These are phyloP conservation scores for Fusarium nisikadoi DNA, from an alignment of 2,329 filamentous ascomycete species.

Conservation along the genomic window DNA sequence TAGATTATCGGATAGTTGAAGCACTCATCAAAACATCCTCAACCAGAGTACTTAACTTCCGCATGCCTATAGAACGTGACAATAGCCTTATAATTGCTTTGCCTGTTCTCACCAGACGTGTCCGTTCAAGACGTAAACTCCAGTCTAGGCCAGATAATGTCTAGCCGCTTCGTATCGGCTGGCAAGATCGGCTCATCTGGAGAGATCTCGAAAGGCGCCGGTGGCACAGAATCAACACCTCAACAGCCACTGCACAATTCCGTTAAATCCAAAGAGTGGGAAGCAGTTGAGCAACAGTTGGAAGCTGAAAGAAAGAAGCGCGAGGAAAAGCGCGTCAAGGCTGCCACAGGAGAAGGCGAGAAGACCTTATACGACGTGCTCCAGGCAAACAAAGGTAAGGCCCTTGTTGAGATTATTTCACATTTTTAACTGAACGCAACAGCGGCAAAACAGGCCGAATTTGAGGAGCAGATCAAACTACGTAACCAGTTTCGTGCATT, in stretches of 20 bases:
- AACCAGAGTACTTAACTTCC: neutral
- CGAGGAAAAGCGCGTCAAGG: constrained; percentile 59
- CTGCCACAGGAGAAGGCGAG: constrained; percentile 56
- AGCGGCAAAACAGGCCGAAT: constrained; percentile 85
- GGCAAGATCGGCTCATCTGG: constrained; percentile 57
- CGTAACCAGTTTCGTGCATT: constrained; percentile 82
- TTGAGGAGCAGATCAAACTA: constrained; percentile 77
- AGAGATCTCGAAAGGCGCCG: constrained; percentile 38
- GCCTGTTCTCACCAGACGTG: neutral
- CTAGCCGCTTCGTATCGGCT: constrained; percentile 66
- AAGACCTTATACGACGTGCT: constrained; percentile 78
- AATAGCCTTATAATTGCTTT: neutral
- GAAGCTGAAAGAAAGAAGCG: constrained; percentile 68
- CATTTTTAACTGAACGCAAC: neutral
- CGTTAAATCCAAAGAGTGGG: constrained; percentile 64
- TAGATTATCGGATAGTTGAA: constrained; percentile 19
- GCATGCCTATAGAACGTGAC: neutral
- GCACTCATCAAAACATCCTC: neutral
- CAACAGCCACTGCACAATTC: constrained; percentile 33
- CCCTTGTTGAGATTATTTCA: neutral
- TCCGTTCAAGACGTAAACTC: neutral
- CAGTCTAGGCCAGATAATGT: constrained; percentile 51
- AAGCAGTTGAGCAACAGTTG: constrained; percentile 71
- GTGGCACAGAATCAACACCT: neutral
- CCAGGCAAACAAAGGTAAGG: constrained; percentile 81